phyloP scores from a whole-genome alignment of 163 green algal species.

The Chloromonas sp. region DNA sequence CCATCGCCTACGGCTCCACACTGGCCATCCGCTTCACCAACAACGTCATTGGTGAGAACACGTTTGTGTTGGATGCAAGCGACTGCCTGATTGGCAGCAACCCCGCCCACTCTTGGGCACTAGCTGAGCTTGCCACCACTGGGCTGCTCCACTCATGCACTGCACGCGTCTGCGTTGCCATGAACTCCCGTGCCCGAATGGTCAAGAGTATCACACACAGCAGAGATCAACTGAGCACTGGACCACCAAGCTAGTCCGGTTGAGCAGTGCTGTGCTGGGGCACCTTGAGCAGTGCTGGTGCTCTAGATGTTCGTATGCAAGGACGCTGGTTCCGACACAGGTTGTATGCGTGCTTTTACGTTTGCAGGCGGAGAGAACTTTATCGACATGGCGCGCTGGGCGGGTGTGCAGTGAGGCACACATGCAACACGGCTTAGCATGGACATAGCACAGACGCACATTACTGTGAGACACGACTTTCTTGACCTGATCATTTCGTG shows the following conservation, averaged over 20 bases:
- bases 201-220: not conserved
- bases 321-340: not conserved
- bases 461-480: too few relatives aligned
- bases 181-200: too few relatives aligned
- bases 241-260: not conserved
- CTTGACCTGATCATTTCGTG: too few relatives aligned
- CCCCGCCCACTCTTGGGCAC: not conserved
- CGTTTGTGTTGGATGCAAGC: not conserved
- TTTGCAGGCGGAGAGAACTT: slow-evolving; percentile 72
- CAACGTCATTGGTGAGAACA: slow-evolving; percentile 73
- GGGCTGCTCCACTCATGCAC: not conserved
- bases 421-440: too few relatives aligned
- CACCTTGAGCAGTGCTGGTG: not conserved
- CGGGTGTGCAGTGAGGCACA: slow-evolving; percentile 63
- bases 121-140: not conserved
- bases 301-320: too few relatives aligned
- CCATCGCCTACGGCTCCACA: slow-evolving; percentile 72
- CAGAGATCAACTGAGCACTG: not conserved
- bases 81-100: not conserved
- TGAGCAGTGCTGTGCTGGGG: not conserved
- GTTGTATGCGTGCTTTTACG: not conserved
- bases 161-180: not conserved
- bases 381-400: slow-evolving; percentile 88
- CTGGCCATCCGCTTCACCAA: slow-evolving; percentile 83
- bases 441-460: too few relatives aligned